Evolutionary conservation across 139 green algal species (phyloP).

Genomic region (Chlorella sp.): DNA sequence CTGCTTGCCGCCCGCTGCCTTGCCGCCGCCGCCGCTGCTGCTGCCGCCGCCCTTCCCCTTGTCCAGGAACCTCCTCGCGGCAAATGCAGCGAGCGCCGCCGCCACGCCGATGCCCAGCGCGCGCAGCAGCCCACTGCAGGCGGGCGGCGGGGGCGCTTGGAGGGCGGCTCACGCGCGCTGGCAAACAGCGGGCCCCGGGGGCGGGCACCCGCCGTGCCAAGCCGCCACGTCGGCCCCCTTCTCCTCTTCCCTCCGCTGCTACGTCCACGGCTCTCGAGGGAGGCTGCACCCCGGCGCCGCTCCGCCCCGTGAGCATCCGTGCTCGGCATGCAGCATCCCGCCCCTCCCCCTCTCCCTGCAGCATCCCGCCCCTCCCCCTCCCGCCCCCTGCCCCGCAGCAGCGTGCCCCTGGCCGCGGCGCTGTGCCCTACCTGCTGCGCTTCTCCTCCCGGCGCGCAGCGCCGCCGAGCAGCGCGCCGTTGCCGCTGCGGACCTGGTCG

Average conservation of each 20-base stretch:
- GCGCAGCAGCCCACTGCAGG: neutral
- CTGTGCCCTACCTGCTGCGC: neutral
- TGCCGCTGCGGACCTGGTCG: conserved; percentile 34
- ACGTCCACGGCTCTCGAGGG: no score
- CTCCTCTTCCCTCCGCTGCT: no score
- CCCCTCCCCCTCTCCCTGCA: neutral
- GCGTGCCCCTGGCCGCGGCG: neutral
- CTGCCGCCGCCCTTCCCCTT: neutral
- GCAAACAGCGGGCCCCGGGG: neutral
- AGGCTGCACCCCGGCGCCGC: neutral
- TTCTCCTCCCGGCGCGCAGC: neutral
- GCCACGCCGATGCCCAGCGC: neutral
- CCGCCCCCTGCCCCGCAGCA: neutral
- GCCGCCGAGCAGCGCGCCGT: neutral
- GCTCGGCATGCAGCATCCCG: neutral
- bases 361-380: neutral
- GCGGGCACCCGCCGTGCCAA: neutral
- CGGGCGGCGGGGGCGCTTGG: neutral
- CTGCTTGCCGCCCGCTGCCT: neutral
- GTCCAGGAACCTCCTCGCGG: neutral
- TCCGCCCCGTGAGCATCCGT: neutral
- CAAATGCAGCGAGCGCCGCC: neutral
- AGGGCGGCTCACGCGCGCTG: neutral
- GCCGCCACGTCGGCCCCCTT: no score
- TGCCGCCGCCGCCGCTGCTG: neutral